These are phyloP conservation scores for Curvularia lunata DNA, from an alignment of 2,329 filamentous ascomycete species.

Conservation along the genomic window DNA sequence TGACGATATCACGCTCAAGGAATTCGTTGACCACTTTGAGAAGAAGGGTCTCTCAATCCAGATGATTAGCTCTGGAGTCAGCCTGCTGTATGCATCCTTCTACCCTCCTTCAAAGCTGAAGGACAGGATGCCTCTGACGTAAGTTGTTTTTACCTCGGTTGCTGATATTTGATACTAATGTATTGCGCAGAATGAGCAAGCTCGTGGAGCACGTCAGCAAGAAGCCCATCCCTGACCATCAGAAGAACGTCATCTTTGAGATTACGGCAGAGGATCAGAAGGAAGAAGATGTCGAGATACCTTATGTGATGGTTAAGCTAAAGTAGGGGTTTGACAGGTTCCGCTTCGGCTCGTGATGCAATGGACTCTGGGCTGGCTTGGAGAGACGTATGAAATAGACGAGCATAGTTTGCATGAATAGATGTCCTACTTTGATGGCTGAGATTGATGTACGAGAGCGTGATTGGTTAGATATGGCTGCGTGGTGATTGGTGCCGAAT, in stretches of 20 bases:
- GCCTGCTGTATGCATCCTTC: slow-evolving; percentile 91
- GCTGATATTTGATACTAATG: slow-evolving; percentile 29
- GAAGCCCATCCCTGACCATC: slow-evolving; percentile 87
- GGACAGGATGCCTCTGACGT: slow-evolving; percentile 77
- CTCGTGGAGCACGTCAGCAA: slow-evolving; percentile 88
- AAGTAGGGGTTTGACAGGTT: slow-evolving; percentile 41
- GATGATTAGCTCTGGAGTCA: slow-evolving; percentile 98
- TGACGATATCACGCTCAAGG: slow-evolving; percentile 79
- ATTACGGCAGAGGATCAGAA: slow-evolving; percentile 85
- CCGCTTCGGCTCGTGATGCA: background rate
- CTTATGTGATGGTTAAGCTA: slow-evolving; percentile 90
- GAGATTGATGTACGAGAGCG: background rate
- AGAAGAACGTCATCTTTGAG: slow-evolving; percentile 96
- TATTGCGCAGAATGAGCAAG: slow-evolving; percentile 73
- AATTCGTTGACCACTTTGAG: slow-evolving; percentile 84
- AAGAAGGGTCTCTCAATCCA: slow-evolving; percentile 78
- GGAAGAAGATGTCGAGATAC: slow-evolving; percentile 94
- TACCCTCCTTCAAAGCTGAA: slow-evolving; percentile 82
- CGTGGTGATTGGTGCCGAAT: slow-evolving; percentile 23
- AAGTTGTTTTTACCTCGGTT: slow-evolving; percentile 48
- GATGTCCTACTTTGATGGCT: slow-evolving; percentile 4
- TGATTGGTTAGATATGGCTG: background rate
- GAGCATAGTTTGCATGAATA: slow-evolving; percentile 27
- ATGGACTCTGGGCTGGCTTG: slow-evolving; percentile 1
- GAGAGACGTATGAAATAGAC: slow-evolving; percentile 24